Base-by-base conservation (phyloP, 2,329 filamentous ascomycete genomes). In the Escovopsis sp. region DNA sequence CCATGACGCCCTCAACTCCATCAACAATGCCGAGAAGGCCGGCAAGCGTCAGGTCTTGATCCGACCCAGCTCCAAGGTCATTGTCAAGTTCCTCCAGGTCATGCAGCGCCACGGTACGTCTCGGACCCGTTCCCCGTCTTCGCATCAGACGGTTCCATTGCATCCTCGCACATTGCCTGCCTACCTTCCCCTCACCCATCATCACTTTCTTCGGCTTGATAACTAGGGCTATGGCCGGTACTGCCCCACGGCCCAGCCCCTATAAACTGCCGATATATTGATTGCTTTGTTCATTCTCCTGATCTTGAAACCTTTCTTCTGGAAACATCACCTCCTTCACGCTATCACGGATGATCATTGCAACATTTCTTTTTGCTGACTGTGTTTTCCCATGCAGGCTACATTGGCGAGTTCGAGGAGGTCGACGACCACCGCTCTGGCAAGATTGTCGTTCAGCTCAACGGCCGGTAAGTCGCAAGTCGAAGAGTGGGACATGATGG, bases 11-110 rank as follows among this genome's bases (percentile, higher is more conserved):
- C 84, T 95, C 63, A 94, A 94, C 70, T 77, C 80, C 76, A 96
- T 98, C 83, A 98, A 98, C 87, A 98, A 98, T 72, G 91, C 91
- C 77, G 93, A 98, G 81, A 96, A 98, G 84, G 77, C 85, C 60
- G 91, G 91, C 75, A 96, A 96, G 84, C 88, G 91, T 65, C 91
- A 98, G 76, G 91, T 96, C 66, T 65, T 98, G 68, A 95, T 98
- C 78, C 82, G 88, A 63, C 91, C 93, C 59, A 84, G 79, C 69
- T 96, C 91, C 70, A 98, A 98, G 85, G 91, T 98, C 77, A 98
- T 98, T 62, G 74, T 93, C 77, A 96, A 96, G 80, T 98, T 96
- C 82, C 77, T 98, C 65, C 77, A 77, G 66, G 89, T 96, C 69
- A 98, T 98, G 91, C 91, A 98, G 77, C 86, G 85, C 71, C 91